phyloP scores from a whole-genome alignment of 768 basidiomycete genomes.

The Leccinellum luteum region DNA sequence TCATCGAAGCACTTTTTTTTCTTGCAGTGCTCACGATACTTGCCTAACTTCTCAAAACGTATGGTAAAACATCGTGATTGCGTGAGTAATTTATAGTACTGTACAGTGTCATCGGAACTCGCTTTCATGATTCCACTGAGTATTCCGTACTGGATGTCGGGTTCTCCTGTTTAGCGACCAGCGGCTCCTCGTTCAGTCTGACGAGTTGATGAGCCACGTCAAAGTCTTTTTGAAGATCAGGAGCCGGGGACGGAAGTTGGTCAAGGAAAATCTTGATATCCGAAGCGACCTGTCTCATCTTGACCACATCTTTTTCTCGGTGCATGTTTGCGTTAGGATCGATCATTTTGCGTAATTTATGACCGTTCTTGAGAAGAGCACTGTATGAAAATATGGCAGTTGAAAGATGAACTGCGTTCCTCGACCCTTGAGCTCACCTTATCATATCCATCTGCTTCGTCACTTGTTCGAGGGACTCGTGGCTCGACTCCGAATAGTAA shows the following conservation, averaged over 20 bases:
- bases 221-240: slow-evolving; percentile 26
- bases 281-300: slow-evolving; percentile 28
- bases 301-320: slow-evolving; percentile 14
- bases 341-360: slow-evolving; percentile 30
- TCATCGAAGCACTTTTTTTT: too few species aligned
- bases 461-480: slow-evolving; percentile 37
- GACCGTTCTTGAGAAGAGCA: slow-evolving; percentile 23
- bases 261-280: slow-evolving; percentile 30
- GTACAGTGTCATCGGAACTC: too few species aligned
- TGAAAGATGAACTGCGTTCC: background rate
- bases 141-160: slow-evolving; percentile 20
- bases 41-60: too few species aligned
- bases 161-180: slow-evolving; percentile 9
- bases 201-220: slow-evolving; percentile 35
- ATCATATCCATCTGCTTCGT: slow-evolving; percentile 28
- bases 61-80: background rate
- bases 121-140: background rate
- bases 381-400: slow-evolving; percentile 15
- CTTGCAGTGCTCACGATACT: too few species aligned
- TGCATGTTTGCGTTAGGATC: slow-evolving; percentile 33
- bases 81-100: background rate
- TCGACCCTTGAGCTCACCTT: slow-evolving; percentile 26
- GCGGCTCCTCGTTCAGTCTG: slow-evolving; percentile 14
- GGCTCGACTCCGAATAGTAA: slow-evolving; percentile 23
- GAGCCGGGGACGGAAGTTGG: slow-evolving; percentile 17